Evolutionary conservation across 768 basidiomycete species (phyloP).

Genomic region (Lactarius sp.): DNA sequence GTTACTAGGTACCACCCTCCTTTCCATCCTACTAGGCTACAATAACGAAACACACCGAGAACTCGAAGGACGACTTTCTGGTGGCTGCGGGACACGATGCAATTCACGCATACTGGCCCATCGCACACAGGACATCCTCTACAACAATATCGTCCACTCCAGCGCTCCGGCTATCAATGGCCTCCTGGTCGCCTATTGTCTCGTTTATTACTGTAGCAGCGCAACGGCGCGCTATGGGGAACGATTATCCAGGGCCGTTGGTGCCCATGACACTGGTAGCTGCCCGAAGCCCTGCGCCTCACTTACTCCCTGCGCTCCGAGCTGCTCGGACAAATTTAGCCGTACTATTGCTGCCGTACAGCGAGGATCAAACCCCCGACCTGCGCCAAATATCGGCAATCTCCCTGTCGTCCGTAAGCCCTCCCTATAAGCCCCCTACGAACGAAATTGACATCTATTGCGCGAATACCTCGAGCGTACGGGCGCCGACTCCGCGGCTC

Average conservation of each 20-base stretch:
- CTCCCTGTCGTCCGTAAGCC: background rate
- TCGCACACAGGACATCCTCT: background rate
- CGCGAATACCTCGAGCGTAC: background rate
- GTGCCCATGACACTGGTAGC: background rate
- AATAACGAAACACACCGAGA: background rate
- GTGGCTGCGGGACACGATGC: background rate
- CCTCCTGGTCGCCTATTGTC: background rate
- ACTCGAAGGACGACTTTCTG: background rate
- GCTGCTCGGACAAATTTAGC: slow-evolving; percentile 5
- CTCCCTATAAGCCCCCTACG: background rate
- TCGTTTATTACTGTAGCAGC: background rate
- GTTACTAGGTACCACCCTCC: background rate
- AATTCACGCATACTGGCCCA: background rate
- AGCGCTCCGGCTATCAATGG: background rate
- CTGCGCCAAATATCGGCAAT: background rate
- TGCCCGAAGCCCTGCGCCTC: background rate
- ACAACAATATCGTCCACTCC: background rate
- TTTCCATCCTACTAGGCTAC: background rate
- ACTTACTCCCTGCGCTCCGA: background rate
- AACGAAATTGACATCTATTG: background rate
- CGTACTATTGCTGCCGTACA: background rate
- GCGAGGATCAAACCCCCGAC: slow-evolving; percentile 13
- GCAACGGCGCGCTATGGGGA: background rate
- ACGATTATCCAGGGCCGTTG: background rate
- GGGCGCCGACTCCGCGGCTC: slow-evolving; percentile 13